Evolutionary conservation across 2,329 filamentous ascomycete genomes (phyloP), one percentile per base, ranked within the genome.

Genomic region (Amphichorda felina): DNA sequence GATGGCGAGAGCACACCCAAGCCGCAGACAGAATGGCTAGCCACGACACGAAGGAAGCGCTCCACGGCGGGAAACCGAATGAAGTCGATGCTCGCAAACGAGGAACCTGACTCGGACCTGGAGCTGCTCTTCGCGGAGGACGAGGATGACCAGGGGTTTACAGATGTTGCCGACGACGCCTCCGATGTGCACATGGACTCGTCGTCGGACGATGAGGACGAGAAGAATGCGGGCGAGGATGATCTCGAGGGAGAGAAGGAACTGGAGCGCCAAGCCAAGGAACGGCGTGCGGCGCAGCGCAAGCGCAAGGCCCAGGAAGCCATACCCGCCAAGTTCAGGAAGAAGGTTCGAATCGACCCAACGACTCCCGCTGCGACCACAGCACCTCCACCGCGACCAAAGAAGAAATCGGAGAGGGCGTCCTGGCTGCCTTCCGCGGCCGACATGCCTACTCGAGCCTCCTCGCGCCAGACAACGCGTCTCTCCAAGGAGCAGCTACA

Each of bases 161-260:
- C 75, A 36, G 81, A 87, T 48, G 74, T 69, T 6, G 79, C 75
- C 31, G 70, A 69, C 9, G 72, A 72, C 36, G 74, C 64, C 3
- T 84, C 81, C 2, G 89, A 95, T 51, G 78, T 84, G 45, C 79
- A 84, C 32, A 80, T 95, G 64, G 86, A 93, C 49, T 88, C 82
- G 11, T 93, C 85, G 0, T 84, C 78, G 0, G 82, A 85, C 43
- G 82, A 87, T 32, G 85, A 91, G 33, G 85, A 93, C 40, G 80
- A 86, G 39, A 67, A 80, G 39, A 57, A 61, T 26, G 60, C 29
- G 10, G 11, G 39, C 6, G 31, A 22, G 8, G 70, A 91, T 44
- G 85, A 94, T 29, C 56, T 91, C 4, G 83, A 85, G 38, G 91
- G 91, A 24, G 91, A 98, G 60, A 82, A 79, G 48, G 86, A 94